Base-by-base conservation (phyloP, 1,284 basidiomycete species). In the Rhodotorula sp. region DNA sequence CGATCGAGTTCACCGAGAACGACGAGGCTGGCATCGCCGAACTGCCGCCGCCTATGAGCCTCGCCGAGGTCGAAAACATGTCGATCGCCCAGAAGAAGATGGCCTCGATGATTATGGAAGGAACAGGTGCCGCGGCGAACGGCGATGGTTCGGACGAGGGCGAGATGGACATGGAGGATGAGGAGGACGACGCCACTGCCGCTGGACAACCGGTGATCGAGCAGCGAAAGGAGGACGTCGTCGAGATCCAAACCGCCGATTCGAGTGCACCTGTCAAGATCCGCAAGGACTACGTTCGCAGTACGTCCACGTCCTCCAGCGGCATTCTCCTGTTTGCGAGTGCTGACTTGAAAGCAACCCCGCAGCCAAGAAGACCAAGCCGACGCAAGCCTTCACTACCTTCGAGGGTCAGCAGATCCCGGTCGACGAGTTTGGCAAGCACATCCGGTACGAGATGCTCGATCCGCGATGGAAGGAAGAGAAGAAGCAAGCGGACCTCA, bases 391-490 rank as follows among this genome's bases (percentile, higher is more conserved):
- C 10, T 69, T 50, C 65, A 76, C 75, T 15, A 74, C 66, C 15
- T 74, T 71, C 67, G 64, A 69, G 83, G 90, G 91, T 47, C 93
- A 98, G 80, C 89, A 92, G 81, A 91, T 99, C 38, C 89, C 94
- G 43, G 89, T 97, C 76, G 90, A 94, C 83, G 95, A 99, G 81
- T 86, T 99, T 72, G 89, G 94, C 76, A 95, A 99, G 80, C 97
- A 99, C 82, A 95, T 98, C 86, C 91, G 97, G 79, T 97, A 99
- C 81, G 97, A 99, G 81, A 84, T 98, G 62, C 87, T 99, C 78
- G 95, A 99, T 82, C 97, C 97, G 55, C 89, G 90, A 79, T 98
- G 94, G 94, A 97, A 97, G 81, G 92, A 93, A 71, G 92, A 95
- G 80, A 91, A 94, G 77, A 89, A 93, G 78, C 85, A 83, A 26